These are phyloP conservation scores for Fraxinus latifolia DNA, from an alignment of 305 asterid species.

Conservation along the genomic window DNA sequence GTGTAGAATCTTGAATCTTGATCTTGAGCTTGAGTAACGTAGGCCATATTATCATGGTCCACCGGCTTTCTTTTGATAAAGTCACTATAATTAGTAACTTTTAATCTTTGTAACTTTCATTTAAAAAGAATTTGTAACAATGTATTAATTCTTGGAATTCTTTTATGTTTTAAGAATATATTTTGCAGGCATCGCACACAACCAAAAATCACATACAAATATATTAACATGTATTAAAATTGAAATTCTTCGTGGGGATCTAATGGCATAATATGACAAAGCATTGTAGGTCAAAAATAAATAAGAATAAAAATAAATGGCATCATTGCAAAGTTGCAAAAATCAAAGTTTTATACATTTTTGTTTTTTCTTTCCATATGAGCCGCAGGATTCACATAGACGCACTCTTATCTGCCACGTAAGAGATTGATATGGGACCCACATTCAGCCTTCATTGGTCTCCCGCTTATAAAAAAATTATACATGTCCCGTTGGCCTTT, in stretches of 20 bases:
- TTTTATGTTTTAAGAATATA: not conserved
- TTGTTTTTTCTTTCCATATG: slow-evolving; percentile 8
- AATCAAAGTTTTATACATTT: not conserved
- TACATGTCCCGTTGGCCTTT: slow-evolving; percentile 28
- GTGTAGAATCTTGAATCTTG: not conserved
- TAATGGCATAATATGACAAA: not conserved
- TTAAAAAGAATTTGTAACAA: not conserved
- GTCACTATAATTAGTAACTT: no score
- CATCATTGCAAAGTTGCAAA: not conserved
- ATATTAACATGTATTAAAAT: not conserved
- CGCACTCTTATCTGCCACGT: slow-evolving; percentile 75
- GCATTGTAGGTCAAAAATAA: not conserved
- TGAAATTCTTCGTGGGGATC: not conserved
- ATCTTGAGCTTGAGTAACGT: not conserved
- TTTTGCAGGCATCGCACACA: not conserved
- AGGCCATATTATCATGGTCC: not conserved
- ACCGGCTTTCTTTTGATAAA: not conserved
- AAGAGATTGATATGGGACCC: slow-evolving; percentile 34
- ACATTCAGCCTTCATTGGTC: slow-evolving; percentile 38
- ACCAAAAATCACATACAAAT: not conserved
- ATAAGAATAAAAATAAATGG: not conserved
- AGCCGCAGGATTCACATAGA: slow-evolving; percentile 42
- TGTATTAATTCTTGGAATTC: not conserved
- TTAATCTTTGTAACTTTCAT: no score
- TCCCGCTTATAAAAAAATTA: slow-evolving; percentile 60